Evolutionary conservation across 495 filamentous ascomycete genomes (phyloP).

Genomic region (Hypoxylon lienhwacheense): DNA sequence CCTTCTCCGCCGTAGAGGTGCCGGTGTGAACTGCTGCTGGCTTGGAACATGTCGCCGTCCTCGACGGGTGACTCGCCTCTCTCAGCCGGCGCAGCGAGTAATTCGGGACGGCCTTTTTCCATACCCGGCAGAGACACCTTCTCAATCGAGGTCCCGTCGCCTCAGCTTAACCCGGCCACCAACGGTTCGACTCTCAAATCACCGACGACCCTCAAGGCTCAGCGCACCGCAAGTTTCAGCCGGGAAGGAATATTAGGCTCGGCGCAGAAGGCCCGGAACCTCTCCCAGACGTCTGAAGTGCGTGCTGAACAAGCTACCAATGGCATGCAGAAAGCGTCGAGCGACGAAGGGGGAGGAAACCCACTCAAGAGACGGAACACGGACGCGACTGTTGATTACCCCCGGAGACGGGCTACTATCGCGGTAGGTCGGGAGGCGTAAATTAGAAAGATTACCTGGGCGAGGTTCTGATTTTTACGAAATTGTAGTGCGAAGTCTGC

Average conservation of each 20-base stretch:
- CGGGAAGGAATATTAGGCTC: conserved; percentile 61
- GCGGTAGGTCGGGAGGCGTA: conserved; percentile 58
- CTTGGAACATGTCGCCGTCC: conserved; percentile 50
- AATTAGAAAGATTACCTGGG: not conserved
- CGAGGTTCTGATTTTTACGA: conserved; percentile 36
- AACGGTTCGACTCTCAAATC: conserved; percentile 55
- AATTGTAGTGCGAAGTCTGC: conserved; percentile 75
- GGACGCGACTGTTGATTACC: conserved; percentile 67
- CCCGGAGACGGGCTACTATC: conserved; percentile 69
- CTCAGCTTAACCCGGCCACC: conserved; percentile 42
- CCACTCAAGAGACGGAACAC: conserved; percentile 66
- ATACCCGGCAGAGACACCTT: conserved; percentile 50
- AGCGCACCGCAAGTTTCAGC: conserved; percentile 54
- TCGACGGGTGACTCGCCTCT: conserved; percentile 55
- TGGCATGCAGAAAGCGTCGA: conserved; percentile 49
- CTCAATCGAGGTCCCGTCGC: conserved; percentile 52
- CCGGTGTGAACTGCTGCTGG: conserved; percentile 20
- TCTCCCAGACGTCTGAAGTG: conserved; percentile 57
- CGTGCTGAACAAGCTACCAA: conserved; percentile 43
- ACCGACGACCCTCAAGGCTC: conserved; percentile 50
- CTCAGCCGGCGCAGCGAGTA: conserved; percentile 45
- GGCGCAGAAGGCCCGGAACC: conserved; percentile 57
- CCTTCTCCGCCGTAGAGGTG: conserved; percentile 22
- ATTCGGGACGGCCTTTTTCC: conserved; percentile 47
- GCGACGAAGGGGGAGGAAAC: conserved; percentile 55